A percentile compares a stretch with the other conserved stretches of the same genome.
Evolutionary conservation across 192 early-diverging fungal genomes (phyloP).

Genomic region (Coemansia sp.): DNA sequence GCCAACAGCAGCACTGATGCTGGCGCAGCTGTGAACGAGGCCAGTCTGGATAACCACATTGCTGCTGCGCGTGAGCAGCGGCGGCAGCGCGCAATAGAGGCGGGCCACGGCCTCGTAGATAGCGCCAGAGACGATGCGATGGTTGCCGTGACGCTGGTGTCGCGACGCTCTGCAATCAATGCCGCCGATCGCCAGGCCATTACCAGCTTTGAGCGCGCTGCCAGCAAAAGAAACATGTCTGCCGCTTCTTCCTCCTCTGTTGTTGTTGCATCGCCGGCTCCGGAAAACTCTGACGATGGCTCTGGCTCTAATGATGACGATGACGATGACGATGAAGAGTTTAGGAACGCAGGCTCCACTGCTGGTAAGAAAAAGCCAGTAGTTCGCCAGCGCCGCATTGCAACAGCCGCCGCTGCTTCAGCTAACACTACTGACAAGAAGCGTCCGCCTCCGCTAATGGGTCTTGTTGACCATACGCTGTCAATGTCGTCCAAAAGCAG

Average conservation of each 20-base stretch:
- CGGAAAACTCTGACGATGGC: not conserved
- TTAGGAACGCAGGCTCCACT: constrained; percentile 11
- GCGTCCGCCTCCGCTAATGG: not conserved
- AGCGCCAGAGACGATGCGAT: constrained; percentile 1
- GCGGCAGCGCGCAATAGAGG: constrained; percentile 27
- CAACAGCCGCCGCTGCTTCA: too few species aligned
- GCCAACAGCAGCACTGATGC: not conserved
- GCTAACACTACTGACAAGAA: not conserved
- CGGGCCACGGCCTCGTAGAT: constrained; percentile 19
- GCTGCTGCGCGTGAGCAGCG: constrained; percentile 15
- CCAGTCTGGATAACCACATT: constrained; percentile 18
- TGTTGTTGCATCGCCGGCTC: not conserved
- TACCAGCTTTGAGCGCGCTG: constrained; percentile 26
- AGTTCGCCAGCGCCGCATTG: not conserved
- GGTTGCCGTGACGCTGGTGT: constrained; percentile 26
- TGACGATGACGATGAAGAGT: constrained; percentile 19
- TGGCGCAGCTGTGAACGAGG: constrained; percentile 1
- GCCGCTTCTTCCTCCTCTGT: not conserved
- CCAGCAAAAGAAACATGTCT: not conserved
- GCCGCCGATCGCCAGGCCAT: constrained; percentile 30
- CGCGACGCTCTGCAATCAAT: constrained; percentile 19
- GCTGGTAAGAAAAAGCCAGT: not conserved
- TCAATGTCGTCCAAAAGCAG: not conserved
- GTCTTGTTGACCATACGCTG: too few species aligned
- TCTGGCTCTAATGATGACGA: not conserved